Evolutionary conservation across 148 eudicot species (phyloP).

Genomic region (Arbutus unedo): DNA sequence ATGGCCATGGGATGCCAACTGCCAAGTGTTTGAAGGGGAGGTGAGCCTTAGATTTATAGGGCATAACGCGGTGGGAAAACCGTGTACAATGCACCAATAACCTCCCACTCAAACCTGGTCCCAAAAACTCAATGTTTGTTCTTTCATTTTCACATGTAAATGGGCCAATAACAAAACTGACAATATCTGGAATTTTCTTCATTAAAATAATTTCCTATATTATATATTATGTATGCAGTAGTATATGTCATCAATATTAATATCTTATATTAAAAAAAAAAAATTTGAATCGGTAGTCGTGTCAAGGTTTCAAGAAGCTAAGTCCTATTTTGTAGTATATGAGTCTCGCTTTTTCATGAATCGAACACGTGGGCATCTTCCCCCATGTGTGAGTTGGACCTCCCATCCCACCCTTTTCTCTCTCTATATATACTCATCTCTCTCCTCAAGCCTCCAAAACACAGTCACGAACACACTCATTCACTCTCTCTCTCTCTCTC

Average conservation of each 20-base stretch:
- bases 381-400: constrained; percentile 8
- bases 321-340: too few relatives aligned
- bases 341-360: background rate
- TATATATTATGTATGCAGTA: background rate
- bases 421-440: constrained; percentile 22
- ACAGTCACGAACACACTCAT: background rate
- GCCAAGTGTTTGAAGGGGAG: constrained; percentile 12
- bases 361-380: constrained; percentile 29
- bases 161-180: background rate
- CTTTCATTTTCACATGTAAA: background rate
- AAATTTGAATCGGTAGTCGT: constrained; percentile 9
- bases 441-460: background rate
- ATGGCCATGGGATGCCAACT: constrained; percentile 12
- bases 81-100: constrained; percentile 1
- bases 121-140: background rate
- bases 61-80: constrained; percentile 20
- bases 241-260: background rate
- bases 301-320: constrained; percentile 19
- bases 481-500: constrained; percentile 2
- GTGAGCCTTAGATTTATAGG: background rate
- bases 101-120: background rate
- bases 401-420: background rate
- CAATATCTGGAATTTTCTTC: background rate
- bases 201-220: background rate
- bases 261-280: background rate